Conservation (phyloP, 179 eudicot species). For the Monotropa hypopitys region DNA sequence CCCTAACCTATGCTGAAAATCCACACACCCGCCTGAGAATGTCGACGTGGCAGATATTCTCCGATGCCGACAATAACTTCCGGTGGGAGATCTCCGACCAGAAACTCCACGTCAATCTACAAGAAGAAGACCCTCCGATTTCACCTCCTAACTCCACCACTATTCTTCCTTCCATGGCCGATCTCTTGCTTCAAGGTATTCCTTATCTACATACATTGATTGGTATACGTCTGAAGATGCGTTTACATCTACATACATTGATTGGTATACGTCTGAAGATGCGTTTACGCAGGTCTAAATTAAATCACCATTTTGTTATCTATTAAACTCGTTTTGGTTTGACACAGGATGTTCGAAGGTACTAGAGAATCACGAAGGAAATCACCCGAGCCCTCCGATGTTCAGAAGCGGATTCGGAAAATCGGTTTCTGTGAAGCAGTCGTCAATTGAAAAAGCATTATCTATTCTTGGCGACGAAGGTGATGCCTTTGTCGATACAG, state of each 20-base stretch:
- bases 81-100: constrained; percentile 52
- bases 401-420: constrained; percentile 49
- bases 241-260: background rate
- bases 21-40: constrained; percentile 15
- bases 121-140: constrained; percentile 6
- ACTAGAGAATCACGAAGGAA: constrained; percentile 19
- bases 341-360: constrained; percentile 37
- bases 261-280: background rate
- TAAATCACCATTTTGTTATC: no score
- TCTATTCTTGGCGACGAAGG: constrained; percentile 34
- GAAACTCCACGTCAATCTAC: constrained; percentile 11
- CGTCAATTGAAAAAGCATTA: constrained; percentile 42
- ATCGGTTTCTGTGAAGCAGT: constrained; percentile 30
- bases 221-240: background rate
- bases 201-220: background rate
- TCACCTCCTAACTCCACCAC: constrained; percentile 14
- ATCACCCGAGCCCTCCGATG: constrained; percentile 21
- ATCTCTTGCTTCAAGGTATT: constrained; percentile 51
- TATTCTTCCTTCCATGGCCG: constrained; percentile 50
- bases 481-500: constrained; percentile 10
- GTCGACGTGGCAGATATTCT: constrained; percentile 62
- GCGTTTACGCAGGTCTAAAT: background rate
- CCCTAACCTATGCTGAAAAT: background rate
- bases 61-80: constrained; percentile 41
- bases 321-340: no score